Base-by-base conservation (phyloP, 495 filamentous ascomycete species). In the Podospora appendiculata region DNA sequence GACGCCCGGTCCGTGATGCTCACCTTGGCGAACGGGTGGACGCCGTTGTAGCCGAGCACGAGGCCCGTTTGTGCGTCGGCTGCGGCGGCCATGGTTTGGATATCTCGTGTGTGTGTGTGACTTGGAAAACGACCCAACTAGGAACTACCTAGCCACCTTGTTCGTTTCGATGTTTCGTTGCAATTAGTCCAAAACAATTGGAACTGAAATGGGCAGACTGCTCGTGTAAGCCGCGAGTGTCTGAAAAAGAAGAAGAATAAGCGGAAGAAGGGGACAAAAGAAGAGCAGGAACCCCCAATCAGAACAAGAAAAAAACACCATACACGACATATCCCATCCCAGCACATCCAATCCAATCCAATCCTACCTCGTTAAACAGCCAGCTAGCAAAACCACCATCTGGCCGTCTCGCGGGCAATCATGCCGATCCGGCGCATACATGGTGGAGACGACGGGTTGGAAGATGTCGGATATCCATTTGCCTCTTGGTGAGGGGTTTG, bases 11-110 rank as follows among this genome's bases (percentile, higher is more conserved):
- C 66, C 19, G 66, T 57, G 47, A 80, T 69, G 38, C 70, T 53
- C 39, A 79, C 64, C 48, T 63, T 56, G 25, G 74, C 69, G 67
- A 80, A 80, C 48, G 77, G 75, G 60, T 80, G 77, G 5, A 58
- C 50, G 53, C 58, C 60, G 50, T 65, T 51, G 62, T 78, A 77
- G 63, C 75, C 75, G n/a, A 80, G 65, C 32, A 78, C 67, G 46
- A 78, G 70, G 52, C 73, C 71, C 17, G 62, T 62, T 55, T 60
- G 58, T 16, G 69, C 58, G 46, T 58, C 61, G 41, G 41, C 47
- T 57, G 65, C 66, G 33, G 40, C 50, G 10, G 16, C 25, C 25
- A 25, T 47, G 32, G 3, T 17, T 38, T 38, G 36, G 2, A 38
- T 38, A 1, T 10, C 8, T 38, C 36, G 9, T 10, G 8, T 38